Evolutionary conservation across 1,139 yeast species (phyloP), one percentile per base, ranked within the genome.

Genomic region (Taphrina wiesneri): DNA sequence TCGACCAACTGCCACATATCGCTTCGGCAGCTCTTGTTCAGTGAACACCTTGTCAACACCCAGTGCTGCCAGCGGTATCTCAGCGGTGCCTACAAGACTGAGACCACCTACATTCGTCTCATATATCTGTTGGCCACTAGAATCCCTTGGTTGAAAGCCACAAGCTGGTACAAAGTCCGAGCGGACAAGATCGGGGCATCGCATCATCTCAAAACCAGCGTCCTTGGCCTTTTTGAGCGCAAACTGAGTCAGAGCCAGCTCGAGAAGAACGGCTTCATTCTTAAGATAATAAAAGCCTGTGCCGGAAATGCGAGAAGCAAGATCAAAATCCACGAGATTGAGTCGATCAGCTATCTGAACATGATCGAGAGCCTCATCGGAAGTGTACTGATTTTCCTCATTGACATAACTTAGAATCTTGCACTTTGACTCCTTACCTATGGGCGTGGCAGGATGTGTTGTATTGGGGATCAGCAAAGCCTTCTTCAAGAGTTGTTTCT

Each of bases 61-160:
- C 69, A 87, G 78, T 0, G 92, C 97, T 0, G 97, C 99, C 41
- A 95, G 76, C 0, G 99, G 90, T 51, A 95, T 92, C 74, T 95
- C 99, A 0, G 99, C 97, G 0, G 99, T 95, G 1, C 98, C 99
- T 0, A 93, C 87, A 46, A 95, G 78, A 51, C 96, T 87, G 63
- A 87, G 76, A 51, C 83, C 85, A 17, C 75, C 73, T 15, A 75
- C 78, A 57, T 79, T 79, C 19, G 26, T 6, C 61, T 82, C 82
- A 75, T 92, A 95, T 0, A 91, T 86, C 74, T 95, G 99, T 66
- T 86, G 86, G 72, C 91, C 98, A 67, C 86, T 85, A 72, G 89
- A 88, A 74, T 93, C 99, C 67, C 96, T 84, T 9, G 99, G 99
- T 74, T 87, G 86, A 77, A 92, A 95, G 0, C 99, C 99, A 79